Evolutionary conservation across 768 basidiomycete genomes (phyloP).

Genomic region (Suillus hirtellus): DNA sequence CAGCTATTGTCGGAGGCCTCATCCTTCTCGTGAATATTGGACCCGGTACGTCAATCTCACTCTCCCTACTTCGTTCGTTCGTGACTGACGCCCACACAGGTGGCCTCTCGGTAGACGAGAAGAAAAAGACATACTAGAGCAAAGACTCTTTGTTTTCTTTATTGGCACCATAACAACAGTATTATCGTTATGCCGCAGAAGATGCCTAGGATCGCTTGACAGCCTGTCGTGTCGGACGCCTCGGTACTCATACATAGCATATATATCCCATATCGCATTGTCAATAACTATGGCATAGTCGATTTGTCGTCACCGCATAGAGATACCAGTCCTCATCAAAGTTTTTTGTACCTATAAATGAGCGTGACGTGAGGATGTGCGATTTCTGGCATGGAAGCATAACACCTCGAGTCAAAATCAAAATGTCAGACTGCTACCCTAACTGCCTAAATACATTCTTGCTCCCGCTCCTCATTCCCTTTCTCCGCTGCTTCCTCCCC

Average conservation of each 20-base stretch:
- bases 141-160: not conserved
- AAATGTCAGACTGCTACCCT: slow-evolving; percentile 9
- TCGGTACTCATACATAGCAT: slow-evolving; percentile 1
- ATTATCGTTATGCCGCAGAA: not conserved
- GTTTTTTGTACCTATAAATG: not conserved
- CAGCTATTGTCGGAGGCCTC: slow-evolving; percentile 94
- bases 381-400: not conserved
- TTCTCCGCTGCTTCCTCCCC: slow-evolving; percentile 79
- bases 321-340: too few species aligned
- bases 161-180: not conserved
- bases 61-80: not conserved
- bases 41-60: slow-evolving; percentile 58
- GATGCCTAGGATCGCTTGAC: not conserved
- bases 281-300: slow-evolving; percentile 3
- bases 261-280: slow-evolving; percentile 7
- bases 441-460: slow-evolving; percentile 71
- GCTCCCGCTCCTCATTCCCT: slow-evolving; percentile 84
- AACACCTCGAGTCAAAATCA: not conserved
- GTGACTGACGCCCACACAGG: slow-evolving; percentile 43
- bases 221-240: not conserved
- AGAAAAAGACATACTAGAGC: slow-evolving; percentile 88
- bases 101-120: slow-evolving; percentile 96
- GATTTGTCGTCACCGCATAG: not conserved
- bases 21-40: slow-evolving; percentile 98
- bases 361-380: not conserved